Percentiles rank a stretch among this genome's conserved stretches.
Evolutionary conservation across 2,329 filamentous ascomycete genomes (phyloP).

Genomic region (Fusarium keratoplasticum): DNA sequence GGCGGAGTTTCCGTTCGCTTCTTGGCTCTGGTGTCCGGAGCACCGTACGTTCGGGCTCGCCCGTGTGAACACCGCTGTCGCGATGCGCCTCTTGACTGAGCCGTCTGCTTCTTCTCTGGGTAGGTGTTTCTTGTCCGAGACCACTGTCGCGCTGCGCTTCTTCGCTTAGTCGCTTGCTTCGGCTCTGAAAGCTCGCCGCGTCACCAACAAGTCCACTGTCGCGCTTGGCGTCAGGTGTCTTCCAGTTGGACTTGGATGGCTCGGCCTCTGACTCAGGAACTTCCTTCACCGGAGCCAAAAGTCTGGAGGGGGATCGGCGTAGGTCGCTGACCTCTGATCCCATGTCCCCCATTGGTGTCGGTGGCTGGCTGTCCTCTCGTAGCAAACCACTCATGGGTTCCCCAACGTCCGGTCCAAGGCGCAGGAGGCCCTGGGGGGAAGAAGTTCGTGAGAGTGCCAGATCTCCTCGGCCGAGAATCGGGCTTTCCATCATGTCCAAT

Average conservation of each 20-base stretch:
- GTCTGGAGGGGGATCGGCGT: conserved; percentile 56
- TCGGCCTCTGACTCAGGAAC: conserved; percentile 59
- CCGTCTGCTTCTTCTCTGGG: conserved; percentile 51
- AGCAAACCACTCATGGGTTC: conserved; percentile 47
- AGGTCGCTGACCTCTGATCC: conserved; percentile 52
- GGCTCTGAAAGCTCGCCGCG: conserved; percentile 52
- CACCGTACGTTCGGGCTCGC: conserved; percentile 45
- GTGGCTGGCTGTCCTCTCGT: conserved; percentile 45
- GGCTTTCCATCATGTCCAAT: conserved; percentile 52
- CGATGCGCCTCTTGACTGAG: conserved; percentile 53
- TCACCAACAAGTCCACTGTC: conserved; percentile 52
- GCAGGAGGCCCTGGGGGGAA: conserved; percentile 44
- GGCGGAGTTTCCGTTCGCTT: conserved; percentile 44
- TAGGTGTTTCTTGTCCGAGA: conserved; percentile 56
- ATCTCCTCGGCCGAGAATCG: conserved; percentile 50
- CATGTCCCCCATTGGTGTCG: conserved; percentile 35
- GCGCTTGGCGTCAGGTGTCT: conserved; percentile 49
- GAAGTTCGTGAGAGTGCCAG: conserved; percentile 23
- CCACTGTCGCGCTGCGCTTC: conserved; percentile 65
- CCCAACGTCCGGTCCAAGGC: conserved; percentile 46
- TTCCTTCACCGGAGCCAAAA: conserved; percentile 65
- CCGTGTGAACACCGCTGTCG: conserved; percentile 69
- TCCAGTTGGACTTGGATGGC: conserved; percentile 18
- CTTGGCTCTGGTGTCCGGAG: conserved; percentile 46
- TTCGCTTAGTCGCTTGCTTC: conserved; percentile 50